These are phyloP conservation scores for Aspergillus fumigatus DNA, from an alignment of 2,329 filamentous ascomycete species.

Conservation along the genomic window DNA sequence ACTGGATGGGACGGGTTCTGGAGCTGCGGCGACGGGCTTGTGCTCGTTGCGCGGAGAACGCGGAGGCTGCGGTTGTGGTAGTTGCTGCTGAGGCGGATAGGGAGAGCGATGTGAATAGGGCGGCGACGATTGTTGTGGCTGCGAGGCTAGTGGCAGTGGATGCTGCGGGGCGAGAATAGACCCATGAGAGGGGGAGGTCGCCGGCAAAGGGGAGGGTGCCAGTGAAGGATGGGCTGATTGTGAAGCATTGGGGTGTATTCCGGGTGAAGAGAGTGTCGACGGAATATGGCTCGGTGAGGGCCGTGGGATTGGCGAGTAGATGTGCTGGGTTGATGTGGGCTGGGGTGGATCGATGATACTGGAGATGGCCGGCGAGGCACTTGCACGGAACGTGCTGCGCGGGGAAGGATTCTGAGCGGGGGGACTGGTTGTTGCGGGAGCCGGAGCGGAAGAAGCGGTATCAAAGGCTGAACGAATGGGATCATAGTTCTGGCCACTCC, in stretches of 20 bases:
- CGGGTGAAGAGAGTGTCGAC: conserved; percentile 23
- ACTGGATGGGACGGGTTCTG: conserved; percentile 13
- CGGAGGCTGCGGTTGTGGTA: conserved; percentile 13
- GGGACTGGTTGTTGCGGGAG: conserved; percentile 41
- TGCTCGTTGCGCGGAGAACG: conserved; percentile 12
- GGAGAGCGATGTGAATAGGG: conserved; percentile 22
- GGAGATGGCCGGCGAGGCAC: conserved; percentile 84
- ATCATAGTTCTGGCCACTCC: conserved; percentile 81
- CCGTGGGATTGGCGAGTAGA: conserved; percentile 26
- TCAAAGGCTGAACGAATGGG: conserved; percentile 72
- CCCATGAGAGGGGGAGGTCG: conserved; percentile 20
- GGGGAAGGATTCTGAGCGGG: conserved; percentile 45
- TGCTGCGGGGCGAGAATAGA: conserved; percentile 13
- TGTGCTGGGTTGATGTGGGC: conserved; percentile 27
- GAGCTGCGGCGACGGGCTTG: conserved; percentile 5
- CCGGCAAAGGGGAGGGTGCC: conserved; percentile 20
- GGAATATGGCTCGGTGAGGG: conserved; percentile 25
- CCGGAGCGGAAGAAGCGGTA: conserved; percentile 32
- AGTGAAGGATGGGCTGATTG: conserved; percentile 20
- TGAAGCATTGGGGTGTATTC: conserved; percentile 20
- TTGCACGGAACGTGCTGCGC: conserved; percentile 61
- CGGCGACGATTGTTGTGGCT: conserved; percentile 17
- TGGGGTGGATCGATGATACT: conserved; percentile 74
- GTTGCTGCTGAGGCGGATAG: conserved; percentile 20
- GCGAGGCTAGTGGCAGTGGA: conserved; percentile 7